Evolutionary conservation across 23 red algal species (phyloP), one percentile per base, ranked within the genome.

Genomic region (Gracilaria vermiculophylla): DNA sequence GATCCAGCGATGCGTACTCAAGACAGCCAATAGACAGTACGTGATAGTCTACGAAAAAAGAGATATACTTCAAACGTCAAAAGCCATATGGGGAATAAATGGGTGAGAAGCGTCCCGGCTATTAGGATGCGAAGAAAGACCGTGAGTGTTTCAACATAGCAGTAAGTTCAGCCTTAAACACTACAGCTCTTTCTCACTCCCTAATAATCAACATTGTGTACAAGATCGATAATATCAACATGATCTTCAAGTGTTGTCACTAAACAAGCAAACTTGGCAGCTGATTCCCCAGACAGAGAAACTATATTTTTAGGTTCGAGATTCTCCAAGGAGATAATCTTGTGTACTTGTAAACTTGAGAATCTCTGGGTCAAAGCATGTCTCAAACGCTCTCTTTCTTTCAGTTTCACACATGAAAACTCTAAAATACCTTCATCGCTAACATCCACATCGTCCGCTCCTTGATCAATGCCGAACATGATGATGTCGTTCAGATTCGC

Each of bases 391-490:
- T 74, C 62, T 25, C 81, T 70, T 37, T 53, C 42, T 23, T 74
- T 74, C 42, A 55, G 28, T 0, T 39, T 15, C 24, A 28, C 39
- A 48, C 81, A 86, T 56, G 45, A 56, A 25, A 86, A 86, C 45
- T 86, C 64, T 14, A 70, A 13, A 41, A 47, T 23, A 12, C 62
- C 62, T 33, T 86, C 64, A 31, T 86, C 43, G 31, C 42, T 72
- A 9, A 65, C 3, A 32, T 51, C 49, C 4, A 86, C 51, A 74
- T 86, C 81, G 41, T 40, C 19, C 9, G 66, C 81, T 10, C 66
- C 81, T 65, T 86, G 54, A 44, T 86, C 81, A 55, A 86, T 86
- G n/a, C 53, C 81, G 27, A 74, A 72, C 56, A 67, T 55, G 33
- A 86, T 86, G 7, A 86, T 70, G 13, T 86, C 81, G 28, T 86